These are phyloP conservation scores for Cairneyella variabilis DNA, from an alignment of 495 filamentous ascomycete genomes.

Conservation along the genomic window DNA sequence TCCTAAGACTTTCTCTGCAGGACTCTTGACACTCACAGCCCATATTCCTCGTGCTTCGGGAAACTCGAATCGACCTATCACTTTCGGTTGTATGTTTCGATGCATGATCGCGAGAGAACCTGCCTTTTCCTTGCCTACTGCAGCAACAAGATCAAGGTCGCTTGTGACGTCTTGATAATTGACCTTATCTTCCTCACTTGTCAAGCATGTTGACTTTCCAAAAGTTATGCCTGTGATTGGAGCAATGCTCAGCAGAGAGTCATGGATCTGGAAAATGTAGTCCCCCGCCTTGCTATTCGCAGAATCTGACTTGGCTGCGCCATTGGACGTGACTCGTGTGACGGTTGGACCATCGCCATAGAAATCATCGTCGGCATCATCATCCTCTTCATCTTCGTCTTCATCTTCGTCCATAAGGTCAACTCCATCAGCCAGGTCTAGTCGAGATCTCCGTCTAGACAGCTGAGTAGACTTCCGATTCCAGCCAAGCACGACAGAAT, in stretches of 20 bases:
- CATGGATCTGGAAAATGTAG: conserved; percentile 72
- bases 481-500: conserved; percentile 81
- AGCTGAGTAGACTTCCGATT: conserved; percentile 48
- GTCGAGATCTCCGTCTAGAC: conserved; percentile 19
- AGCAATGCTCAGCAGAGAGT: conserved; percentile 69
- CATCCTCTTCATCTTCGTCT: conserved; percentile 53
- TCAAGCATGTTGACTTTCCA: conserved; percentile 43
- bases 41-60: conserved; percentile 58
- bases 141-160: conserved; percentile 67
- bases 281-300: conserved; percentile 46
- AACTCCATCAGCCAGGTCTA: conserved; percentile 37
- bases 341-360: conserved; percentile 65
- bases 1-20: conserved; percentile 49
- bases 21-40: conserved; percentile 58
- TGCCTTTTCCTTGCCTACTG: conserved; percentile 63
- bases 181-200: conserved; percentile 40
- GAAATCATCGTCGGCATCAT: conserved; percentile 52
- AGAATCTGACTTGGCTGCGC: conserved; percentile 22
- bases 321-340: conserved; percentile 21
- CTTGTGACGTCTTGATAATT: conserved; percentile 41
- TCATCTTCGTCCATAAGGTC: conserved; percentile 46
- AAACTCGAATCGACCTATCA: conserved; percentile 58
- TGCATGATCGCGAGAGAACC: conserved; percentile 73
- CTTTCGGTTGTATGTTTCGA: conserved; percentile 63
- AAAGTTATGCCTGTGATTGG: conserved; percentile 71